Percentiles rank a stretch among this genome's conserved stretches.
These are phyloP conservation scores for Aspergillus incahuasiensis DNA, from an alignment of 495 filamentous ascomycete genomes.

Conservation along the genomic window DNA sequence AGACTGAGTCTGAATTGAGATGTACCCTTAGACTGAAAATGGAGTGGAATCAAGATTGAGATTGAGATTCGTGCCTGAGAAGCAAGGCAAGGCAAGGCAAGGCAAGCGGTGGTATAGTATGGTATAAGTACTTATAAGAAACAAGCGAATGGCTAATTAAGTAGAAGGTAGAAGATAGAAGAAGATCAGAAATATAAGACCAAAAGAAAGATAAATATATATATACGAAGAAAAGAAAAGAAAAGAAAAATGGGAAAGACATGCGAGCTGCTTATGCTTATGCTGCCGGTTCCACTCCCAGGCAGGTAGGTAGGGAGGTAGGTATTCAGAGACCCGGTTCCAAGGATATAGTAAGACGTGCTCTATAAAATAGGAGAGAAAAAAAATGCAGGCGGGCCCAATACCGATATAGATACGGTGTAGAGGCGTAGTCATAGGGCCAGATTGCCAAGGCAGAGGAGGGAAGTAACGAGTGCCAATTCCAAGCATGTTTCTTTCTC, in stretches of 20 bases:
- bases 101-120: neutral
- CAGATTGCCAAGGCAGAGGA: neutral
- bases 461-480: neutral
- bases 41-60: too few relatives aligned
- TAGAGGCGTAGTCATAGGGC: neutral
- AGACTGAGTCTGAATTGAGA: too few relatives aligned
- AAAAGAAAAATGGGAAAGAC: neutral
- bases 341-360: neutral
- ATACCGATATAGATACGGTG: neutral
- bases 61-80: too few relatives aligned
- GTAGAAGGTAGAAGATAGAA: too few relatives aligned
- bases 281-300: neutral
- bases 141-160: neutral
- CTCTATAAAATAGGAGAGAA: neutral
- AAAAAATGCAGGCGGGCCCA: neutral
- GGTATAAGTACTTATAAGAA: neutral
- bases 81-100: too few relatives aligned
- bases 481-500: too few relatives aligned
- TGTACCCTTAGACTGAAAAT: too few relatives aligned
- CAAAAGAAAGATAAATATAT: slow-evolving; percentile 4
- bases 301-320: too few relatives aligned
- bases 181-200: too few relatives aligned
- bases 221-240: neutral
- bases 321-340: neutral
- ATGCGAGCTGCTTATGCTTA: neutral